Conservation (phyloP, 2,329 filamentous ascomycete species). For the Beauveria australis region DNA sequence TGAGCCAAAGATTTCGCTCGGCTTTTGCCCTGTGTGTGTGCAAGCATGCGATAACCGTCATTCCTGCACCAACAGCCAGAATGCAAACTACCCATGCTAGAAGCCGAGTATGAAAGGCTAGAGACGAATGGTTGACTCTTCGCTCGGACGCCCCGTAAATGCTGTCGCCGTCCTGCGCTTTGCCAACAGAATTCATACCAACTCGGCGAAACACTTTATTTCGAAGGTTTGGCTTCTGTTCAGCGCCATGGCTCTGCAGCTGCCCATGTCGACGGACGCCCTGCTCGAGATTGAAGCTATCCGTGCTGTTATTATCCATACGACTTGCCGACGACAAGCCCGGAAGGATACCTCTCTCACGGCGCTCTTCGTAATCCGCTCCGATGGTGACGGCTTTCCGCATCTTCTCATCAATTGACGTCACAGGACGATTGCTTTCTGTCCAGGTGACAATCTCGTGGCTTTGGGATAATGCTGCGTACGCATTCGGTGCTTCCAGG, state of each 20-base stretch:
- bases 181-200: not conserved
- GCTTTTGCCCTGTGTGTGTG: too few relatives aligned
- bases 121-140: not conserved
- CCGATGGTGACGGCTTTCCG: not conserved
- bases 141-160: not conserved
- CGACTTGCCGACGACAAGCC: not conserved
- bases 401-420: not conserved
- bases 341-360: not conserved
- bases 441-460: too few relatives aligned
- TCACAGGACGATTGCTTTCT: too few relatives aligned
- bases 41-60: not conserved
- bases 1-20: slow-evolving; percentile 11
- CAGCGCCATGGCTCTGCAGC: not conserved
- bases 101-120: not conserved
- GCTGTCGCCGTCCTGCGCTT: not conserved
- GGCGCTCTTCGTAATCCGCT: not conserved
- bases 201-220: too few relatives aligned
- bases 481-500: too few relatives aligned
- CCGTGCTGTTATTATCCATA: too few relatives aligned
- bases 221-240: not conserved
- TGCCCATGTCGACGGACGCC: not conserved
- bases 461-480: too few relatives aligned
- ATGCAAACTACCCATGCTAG: not conserved
- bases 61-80: not conserved
- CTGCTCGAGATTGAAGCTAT: too few relatives aligned